Base-by-base conservation (phyloP, 345 rosid species). In the Hibiscus tridactylites region DNA sequence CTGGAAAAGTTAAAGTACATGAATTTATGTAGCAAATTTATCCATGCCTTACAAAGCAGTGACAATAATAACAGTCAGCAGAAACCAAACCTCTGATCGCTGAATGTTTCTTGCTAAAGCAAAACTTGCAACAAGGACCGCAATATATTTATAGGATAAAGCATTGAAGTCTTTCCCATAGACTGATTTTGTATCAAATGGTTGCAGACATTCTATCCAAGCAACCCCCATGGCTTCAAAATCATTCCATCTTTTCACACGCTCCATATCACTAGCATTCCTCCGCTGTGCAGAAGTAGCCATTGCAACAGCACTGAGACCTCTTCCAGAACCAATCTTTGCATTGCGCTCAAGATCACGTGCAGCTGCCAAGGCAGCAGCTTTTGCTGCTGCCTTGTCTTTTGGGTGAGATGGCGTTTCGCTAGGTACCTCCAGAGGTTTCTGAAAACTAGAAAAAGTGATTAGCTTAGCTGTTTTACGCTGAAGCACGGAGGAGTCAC, bases 251-350 rank as follows among this genome's bases (percentile, higher is more conserved):
- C 37, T 21, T 74, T 74, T 83, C 75, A 92, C 92, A 71, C 99
- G 97, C 83, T 87, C 99, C 85, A 85, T 79, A 84, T 95, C 99
- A 82, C 94, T 74, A 56, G 83, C 82, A 86, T 83, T 89, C 77
- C 99, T 86, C 76, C 97, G 85, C 76, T 95, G 98, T 1, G 90
- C 92, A 84, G 99, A 95, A 68, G 99, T 95, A 75, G 99, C 99
- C 99, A 95, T 92, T 57, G 99, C 99, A 81, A 92, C 90, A 33
- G 99, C 97, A 83, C 96, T 90, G 69, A 95, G 96, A 71, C 99
- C 99, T 83, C 99, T 89, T 81, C 98, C 98, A 71, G 99, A 88
- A 77, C 99, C 99, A 78, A 95, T 95, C 80, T 95, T 95, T 52
- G 98, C 93, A 87, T 84, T 88, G 49, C 98, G 89, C 75, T 95